A percentile compares a stretch with the other conserved stretches of the same genome.
Conservation (phyloP, 371 early-diverging fungal genomes). For the Rhizopus microsporus region DNA sequence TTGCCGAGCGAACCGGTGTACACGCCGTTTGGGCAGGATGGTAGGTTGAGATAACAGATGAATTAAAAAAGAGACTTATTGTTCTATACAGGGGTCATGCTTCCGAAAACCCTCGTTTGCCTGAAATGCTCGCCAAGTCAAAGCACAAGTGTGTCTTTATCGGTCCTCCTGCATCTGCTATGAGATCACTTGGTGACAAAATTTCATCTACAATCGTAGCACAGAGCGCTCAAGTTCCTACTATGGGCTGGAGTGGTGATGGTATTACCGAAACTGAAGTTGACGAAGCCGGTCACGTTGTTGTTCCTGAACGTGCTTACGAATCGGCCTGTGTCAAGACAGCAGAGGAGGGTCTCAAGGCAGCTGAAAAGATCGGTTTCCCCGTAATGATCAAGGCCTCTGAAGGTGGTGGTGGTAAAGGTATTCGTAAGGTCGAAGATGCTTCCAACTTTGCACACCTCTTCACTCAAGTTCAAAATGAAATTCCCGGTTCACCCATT, state of each 20-base stretch:
- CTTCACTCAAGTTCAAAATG: constrained; percentile 87
- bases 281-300: constrained; percentile 72
- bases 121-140: constrained; percentile 84
- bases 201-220: constrained; percentile 98
- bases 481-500: constrained; percentile 96
- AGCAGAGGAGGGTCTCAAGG: constrained; percentile 75
- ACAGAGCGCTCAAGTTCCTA: constrained; percentile 94
- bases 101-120: constrained; percentile 96
- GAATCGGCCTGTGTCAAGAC: constrained; percentile 77
- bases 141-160: constrained; percentile 90
- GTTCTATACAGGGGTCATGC: constrained; percentile 92
- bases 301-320: constrained; percentile 83
- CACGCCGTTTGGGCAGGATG: constrained; percentile 77
- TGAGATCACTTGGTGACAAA: constrained; percentile 98
- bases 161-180: constrained; percentile 98
- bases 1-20: constrained; percentile 94
- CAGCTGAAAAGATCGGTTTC: constrained; percentile 89
- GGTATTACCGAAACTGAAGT: constrained; percentile 73
- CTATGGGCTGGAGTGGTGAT: constrained; percentile 94
- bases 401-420: constrained; percentile 99
- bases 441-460: constrained; percentile 71
- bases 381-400: constrained; percentile 99
- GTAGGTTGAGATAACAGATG: constrained; percentile 43
- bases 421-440: constrained; percentile 91
- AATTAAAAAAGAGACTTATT: background rate